These are phyloP conservation scores for Coemansia sp. DNA, from an alignment of 192 early-diverging fungal species.

Conservation along the genomic window DNA sequence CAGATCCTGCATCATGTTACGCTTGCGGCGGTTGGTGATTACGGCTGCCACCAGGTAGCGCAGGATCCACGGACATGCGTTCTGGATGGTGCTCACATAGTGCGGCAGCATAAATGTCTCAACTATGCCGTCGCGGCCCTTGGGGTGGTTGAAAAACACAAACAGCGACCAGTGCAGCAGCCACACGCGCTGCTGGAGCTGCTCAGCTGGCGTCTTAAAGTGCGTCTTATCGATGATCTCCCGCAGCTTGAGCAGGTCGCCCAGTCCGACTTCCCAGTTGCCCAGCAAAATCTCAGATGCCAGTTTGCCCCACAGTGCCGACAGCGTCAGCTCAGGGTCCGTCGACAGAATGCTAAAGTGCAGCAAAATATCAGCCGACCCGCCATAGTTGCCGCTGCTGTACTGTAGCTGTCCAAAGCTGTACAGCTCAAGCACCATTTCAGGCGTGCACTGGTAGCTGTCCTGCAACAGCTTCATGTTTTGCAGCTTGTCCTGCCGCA, in stretches of 20 bases:
- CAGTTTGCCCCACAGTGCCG: conserved; percentile 95
- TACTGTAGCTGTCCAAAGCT: conserved; percentile 89
- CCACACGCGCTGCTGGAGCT: conserved; percentile 91
- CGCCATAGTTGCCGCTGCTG: conserved; percentile 88
- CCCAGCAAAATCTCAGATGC: conserved; percentile 90
- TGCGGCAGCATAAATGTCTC: conserved; percentile 88
- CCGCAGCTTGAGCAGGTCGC: conserved; percentile 83
- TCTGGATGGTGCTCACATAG: conserved; percentile 98
- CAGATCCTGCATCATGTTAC: conserved; percentile 84
- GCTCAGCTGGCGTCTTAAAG: conserved; percentile 75
- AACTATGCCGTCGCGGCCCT: conserved; percentile 90
- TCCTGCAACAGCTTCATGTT: conserved; percentile 86
- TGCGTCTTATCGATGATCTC: conserved; percentile 85
- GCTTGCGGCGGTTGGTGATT: conserved; percentile 86
- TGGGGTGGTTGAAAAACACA: conserved; percentile 98
- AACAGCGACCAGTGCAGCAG: conserved; percentile 97
- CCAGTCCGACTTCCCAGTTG: conserved; percentile 92
- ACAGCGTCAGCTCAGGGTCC: conserved; percentile 78
- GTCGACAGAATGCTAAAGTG: conserved; percentile 95
- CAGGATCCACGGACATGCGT: conserved; percentile 93
- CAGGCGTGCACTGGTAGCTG: conserved; percentile 87
- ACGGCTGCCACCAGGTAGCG: conserved; percentile 92
- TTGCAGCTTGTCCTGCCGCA: conserved; percentile 93
- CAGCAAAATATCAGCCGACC: conserved; percentile 89
- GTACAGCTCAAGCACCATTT: conserved; percentile 85